Evolutionary conservation across 2,329 filamentous ascomycete species (phyloP).

Genomic region (Aspergillus sp.): DNA sequence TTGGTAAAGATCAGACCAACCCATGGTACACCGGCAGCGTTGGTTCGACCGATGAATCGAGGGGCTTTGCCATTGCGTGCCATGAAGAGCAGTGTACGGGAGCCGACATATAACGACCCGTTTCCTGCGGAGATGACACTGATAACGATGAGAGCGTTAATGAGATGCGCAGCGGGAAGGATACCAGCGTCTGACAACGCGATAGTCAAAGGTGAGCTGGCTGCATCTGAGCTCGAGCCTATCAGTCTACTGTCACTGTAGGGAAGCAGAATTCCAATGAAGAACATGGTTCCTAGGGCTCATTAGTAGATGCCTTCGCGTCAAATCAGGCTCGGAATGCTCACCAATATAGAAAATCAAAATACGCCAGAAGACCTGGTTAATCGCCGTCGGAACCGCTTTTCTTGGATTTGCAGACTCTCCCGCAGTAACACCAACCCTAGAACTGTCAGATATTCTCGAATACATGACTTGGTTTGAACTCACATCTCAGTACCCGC

Average conservation of each 20-base stretch:
- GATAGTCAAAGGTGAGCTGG: conserved; percentile 69
- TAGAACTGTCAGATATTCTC: conserved; percentile 8
- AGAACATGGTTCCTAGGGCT: conserved; percentile 52
- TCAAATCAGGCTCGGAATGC: no score
- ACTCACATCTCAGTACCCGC: conserved; percentile 30
- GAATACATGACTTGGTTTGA: not conserved
- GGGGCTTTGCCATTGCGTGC: conserved; percentile 70
- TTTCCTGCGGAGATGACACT: conserved; percentile 70
- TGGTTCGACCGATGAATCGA: conserved; percentile 62
- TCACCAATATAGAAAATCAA: conserved; percentile 56
- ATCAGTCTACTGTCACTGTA: conserved; percentile 62
- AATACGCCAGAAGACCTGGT: conserved; percentile 39
- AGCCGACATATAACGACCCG: conserved; percentile 72
- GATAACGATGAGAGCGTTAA: conserved; percentile 72
- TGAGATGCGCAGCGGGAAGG: conserved; percentile 67
- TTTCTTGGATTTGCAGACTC: conserved; percentile 39
- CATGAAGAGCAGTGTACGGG: conserved; percentile 71
- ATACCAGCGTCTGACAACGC: conserved; percentile 71
- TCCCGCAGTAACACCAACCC: conserved; percentile 33
- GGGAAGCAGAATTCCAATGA: conserved; percentile 70
- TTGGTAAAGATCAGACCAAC: conserved; percentile 64
- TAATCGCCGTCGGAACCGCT: conserved; percentile 42
- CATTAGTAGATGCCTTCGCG: no score
- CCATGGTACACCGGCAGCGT: conserved; percentile 57
- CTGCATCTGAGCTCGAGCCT: conserved; percentile 56